Evolutionary conservation across 1,284 basidiomycete species (phyloP), one percentile per base, ranked within the genome.

Genomic region (Melampsora americana): DNA sequence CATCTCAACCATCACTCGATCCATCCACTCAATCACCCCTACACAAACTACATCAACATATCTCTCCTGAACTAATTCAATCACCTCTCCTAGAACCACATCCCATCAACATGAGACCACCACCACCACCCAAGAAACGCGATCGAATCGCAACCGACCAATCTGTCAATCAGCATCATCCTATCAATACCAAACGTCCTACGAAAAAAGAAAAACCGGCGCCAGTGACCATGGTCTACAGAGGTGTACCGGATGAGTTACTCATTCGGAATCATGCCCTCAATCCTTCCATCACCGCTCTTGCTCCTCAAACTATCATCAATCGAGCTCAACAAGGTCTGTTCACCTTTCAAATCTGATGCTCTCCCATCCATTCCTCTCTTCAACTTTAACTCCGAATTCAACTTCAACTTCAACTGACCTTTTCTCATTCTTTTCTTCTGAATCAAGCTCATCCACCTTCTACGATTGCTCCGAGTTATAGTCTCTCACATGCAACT

Each of bases 401-500:
- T 7, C 9, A n/a, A 60, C 56, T 60, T 28, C 11, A 12, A 12
- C 46, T 48, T 20, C 46, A 48, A 48, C 11, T n/a, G n/a, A n/a
- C n/a, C n/a, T 48, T 48, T 48, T 48, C 20, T 48, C 46, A 48
- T 48, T 48, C 20, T 48, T 11, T 11, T 48, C 20, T 48, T 20
- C 20, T 48, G 20, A 53, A 48, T 48, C 46, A 48, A 48, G 50
- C 12, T 53, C 30, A 4, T 26, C 60, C 60, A 3, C 60, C 60
- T 66, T 39, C 30, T 1, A 28, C 64, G 5, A 39, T 66, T 39
- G 20, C 28, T 14, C 64, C 30, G 12, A 18, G 26, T 60, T 75
- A 75, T 42, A 68, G 65, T 61, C 59, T 75, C 16, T 68, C 66
- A 12, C 72, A 75, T 53, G 72, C 72, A 28, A 75, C 72, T 9